phyloP scores from a whole-genome alignment of 257 asterid genomes.

The Salvia splendens region DNA sequence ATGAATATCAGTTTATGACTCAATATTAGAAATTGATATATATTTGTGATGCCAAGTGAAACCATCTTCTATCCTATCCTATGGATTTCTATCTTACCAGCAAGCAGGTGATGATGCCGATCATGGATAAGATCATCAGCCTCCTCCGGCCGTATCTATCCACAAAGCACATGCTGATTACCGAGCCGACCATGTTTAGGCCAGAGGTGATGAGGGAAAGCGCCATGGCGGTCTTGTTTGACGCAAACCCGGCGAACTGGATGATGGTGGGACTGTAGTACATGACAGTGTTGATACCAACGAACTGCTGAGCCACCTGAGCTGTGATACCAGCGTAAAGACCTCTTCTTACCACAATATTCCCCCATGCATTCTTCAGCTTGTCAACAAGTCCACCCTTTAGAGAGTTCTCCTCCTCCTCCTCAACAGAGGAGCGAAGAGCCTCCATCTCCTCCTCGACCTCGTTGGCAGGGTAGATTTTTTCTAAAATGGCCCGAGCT shows the following conservation, averaged over 20 bases:
- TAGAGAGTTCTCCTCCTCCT: conserved; percentile 28
- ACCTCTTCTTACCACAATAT: conserved; percentile 34
- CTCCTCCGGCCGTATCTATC: conserved; percentile 41
- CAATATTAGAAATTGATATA: too few species aligned
- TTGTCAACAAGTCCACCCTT: neutral
- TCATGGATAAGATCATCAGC: conserved; percentile 42
- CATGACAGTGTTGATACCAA: conserved; percentile 47
- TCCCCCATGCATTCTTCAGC: conserved; percentile 15
- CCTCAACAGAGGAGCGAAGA: conserved; percentile 29
- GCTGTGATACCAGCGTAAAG: conserved; percentile 36
- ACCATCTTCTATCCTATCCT: too few species aligned
- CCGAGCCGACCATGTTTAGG: conserved; percentile 38
- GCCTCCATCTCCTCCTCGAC: conserved; percentile 41
- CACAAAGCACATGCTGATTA: conserved; percentile 39
- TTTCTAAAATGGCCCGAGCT: conserved; percentile 42
- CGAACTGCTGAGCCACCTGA: conserved; percentile 43
- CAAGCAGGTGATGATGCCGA: conserved; percentile 38
- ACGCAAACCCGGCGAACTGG: conserved; percentile 45
- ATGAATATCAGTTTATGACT: too few species aligned
- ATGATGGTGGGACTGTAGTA: conserved; percentile 59
- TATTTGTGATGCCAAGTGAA: too few species aligned
- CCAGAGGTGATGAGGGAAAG: conserved; percentile 45
- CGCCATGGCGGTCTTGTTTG: conserved; percentile 38
- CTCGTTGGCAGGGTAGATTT: conserved; percentile 43
- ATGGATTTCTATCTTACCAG: neutral